Percentiles rank a stretch among this genome's conserved stretches.
phyloP scores from a whole-genome alignment of 441 rosid genomes.

The Gossypium lobatum region DNA sequence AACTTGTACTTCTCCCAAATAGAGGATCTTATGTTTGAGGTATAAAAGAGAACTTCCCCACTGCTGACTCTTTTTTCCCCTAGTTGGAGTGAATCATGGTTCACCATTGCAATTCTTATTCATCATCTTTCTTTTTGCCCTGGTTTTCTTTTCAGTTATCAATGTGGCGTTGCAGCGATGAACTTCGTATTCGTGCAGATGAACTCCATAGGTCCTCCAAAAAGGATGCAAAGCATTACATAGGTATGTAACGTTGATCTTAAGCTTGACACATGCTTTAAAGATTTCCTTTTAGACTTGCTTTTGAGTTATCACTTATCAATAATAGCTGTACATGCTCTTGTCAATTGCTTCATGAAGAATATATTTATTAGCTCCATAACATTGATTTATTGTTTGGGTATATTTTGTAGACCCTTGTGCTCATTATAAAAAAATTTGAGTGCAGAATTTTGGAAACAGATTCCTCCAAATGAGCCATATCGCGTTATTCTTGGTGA shows the following conservation, averaged over 20 bases:
- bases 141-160: slow-evolving; percentile 33
- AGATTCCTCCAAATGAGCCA: slow-evolving; percentile 49
- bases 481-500: slow-evolving; percentile 57
- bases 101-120: neutral
- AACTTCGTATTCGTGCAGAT: slow-evolving; percentile 39
- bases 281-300: neutral
- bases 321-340: neutral
- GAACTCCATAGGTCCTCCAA: slow-evolving; percentile 34
- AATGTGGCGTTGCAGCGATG: slow-evolving; percentile 54
- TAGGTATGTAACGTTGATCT: slow-evolving; percentile 26
- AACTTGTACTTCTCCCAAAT: slow-evolving; percentile 67
- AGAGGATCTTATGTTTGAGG: slow-evolving; percentile 84
- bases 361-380: neutral
- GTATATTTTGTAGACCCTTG: neutral
- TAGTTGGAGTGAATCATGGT: neutral
- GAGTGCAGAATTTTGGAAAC: slow-evolving; percentile 57
- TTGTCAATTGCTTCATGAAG: neutral
- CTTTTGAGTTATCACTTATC: neutral
- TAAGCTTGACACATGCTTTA: neutral
- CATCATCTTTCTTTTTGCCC: neutral
- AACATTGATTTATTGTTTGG: neutral
- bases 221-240: slow-evolving; percentile 48
- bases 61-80: neutral
- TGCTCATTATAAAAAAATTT: neutral
- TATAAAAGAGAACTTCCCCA: slow-evolving; percentile 16